A percentile compares a stretch with the other conserved stretches of the same genome.
phyloP scores from a whole-genome alignment of 2,329 filamentous ascomycete genomes.

The Diaporthe vaccinii region DNA sequence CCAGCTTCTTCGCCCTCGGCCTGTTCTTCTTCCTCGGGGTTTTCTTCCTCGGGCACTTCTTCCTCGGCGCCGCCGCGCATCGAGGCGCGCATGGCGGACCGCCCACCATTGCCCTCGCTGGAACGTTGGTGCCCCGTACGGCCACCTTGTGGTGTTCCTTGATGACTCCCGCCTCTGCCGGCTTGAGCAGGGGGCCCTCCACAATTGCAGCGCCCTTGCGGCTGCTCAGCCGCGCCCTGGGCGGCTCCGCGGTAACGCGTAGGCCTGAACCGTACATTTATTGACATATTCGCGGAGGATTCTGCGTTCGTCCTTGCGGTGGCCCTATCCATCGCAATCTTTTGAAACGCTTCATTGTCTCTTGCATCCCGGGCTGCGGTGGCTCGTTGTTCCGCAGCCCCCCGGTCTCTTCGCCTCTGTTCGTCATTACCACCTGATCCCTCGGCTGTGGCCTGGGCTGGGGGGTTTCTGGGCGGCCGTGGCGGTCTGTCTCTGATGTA shows the following conservation, averaged over 20 bases:
- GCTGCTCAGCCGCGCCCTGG: background rate
- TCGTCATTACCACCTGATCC: too few relatives aligned
- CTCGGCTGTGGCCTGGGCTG: too few relatives aligned
- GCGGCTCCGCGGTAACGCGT: background rate
- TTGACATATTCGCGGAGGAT: background rate
- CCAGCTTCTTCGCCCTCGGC: conserved; percentile 44
- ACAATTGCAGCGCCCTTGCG: conserved; percentile 17
- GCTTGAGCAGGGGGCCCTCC: background rate
- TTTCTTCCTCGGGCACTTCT: background rate
- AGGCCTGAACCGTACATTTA: background rate
- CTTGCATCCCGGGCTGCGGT: background rate
- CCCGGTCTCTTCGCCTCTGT: too few relatives aligned
- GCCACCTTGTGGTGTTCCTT: conserved; percentile 48
- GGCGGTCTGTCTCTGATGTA: too few relatives aligned
- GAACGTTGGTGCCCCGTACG: conserved; percentile 49
- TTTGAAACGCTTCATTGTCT: background rate
- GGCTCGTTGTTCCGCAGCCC: background rate
- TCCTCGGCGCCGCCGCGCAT: too few relatives aligned
- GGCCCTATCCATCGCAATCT: background rate
- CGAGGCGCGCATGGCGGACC: background rate
- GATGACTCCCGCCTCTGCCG: conserved; percentile 43
- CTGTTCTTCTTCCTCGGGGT: conserved; percentile 44
- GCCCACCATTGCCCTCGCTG: conserved; percentile 44
- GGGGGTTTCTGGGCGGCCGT: too few relatives aligned
- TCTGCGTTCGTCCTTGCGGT: background rate